Percentiles rank a stretch among this genome's conserved stretches.
These are phyloP conservation scores for Misopates orontium DNA, from an alignment of 257 asterid species.

Conservation along the genomic window DNA sequence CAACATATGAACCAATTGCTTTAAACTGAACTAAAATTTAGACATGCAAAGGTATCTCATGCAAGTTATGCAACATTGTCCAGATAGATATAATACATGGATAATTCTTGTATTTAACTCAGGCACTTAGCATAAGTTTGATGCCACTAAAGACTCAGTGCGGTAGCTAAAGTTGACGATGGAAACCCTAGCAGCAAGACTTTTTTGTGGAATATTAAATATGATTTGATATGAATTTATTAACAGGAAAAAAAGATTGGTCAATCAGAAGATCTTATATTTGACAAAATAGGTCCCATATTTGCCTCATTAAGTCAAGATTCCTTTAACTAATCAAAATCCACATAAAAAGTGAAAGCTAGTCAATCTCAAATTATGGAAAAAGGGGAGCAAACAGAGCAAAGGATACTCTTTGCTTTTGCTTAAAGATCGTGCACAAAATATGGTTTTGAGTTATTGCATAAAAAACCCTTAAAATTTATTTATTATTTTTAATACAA, in stretches of 20 bases:
- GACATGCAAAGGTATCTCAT: too few relatives aligned
- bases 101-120: too few relatives aligned
- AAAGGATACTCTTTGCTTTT: slow-evolving; percentile 33
- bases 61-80: too few relatives aligned
- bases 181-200: slow-evolving; percentile 18
- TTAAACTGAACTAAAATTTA: too few relatives aligned
- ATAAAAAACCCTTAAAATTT: too few relatives aligned
- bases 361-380: slow-evolving; percentile 35
- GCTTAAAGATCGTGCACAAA: slow-evolving; percentile 26
- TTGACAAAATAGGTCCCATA: slow-evolving; percentile 33
- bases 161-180: too few relatives aligned
- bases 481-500: too few relatives aligned
- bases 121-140: too few relatives aligned
- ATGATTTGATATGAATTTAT: slow-evolving; percentile 21
- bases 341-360: slow-evolving; percentile 26
- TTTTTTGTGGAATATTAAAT: not conserved
- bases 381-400: slow-evolving; percentile 20
- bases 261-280: slow-evolving; percentile 35
- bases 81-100: too few relatives aligned
- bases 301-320: slow-evolving; percentile 32
- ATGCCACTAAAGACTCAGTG: too few relatives aligned
- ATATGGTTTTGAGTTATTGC: too few relatives aligned
- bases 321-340: slow-evolving; percentile 31
- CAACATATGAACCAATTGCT: too few relatives aligned
- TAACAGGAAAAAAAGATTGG: slow-evolving; percentile 15